Evolutionary conservation across 495 filamentous ascomycete genomes (phyloP), one percentile per base, ranked within the genome.

Genomic region (Tuber brumale): DNA sequence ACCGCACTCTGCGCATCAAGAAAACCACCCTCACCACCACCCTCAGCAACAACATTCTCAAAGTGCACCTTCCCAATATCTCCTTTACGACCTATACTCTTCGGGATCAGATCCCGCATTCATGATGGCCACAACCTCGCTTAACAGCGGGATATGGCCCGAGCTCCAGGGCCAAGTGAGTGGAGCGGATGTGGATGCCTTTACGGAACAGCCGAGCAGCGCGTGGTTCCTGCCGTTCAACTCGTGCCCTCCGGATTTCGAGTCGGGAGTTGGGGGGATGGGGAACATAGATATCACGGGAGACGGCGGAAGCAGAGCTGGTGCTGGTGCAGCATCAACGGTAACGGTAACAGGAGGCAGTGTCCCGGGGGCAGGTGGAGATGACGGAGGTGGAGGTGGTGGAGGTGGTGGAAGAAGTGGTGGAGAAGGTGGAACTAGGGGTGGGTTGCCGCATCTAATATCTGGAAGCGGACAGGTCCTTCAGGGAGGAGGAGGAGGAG

Each of bases 141-240:
- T 83, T 80, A 82, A 71, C 35, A 75, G 27, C 46, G 72, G 75
- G 44, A 51, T 80, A 70, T 82, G 81, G 81, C 51, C 78, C 43
- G 76, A 72, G 48, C 80, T 83, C 70, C 78, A 82, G 61, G 46
- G 77, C 44, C 78, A 66, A 27, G 80, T 78, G 41, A 82, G 41
- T 45, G 75, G 77, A 45, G 48, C 78, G 73, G 81, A 82, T 82
- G 66, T 74, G 39, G 75, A 77, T 82, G 70, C 74, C 41, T 83
- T 82, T 75, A 70, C 75, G 23, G 81, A 83, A 37, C 81, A 81
- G 57, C 73, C 91, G 2, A 93, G 90, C 73, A 89, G 87, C 69
- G 93, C 94, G 37, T 97, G 94, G 94, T 97, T 97, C 84, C 90
- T 97, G 86, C 94, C 94, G 3, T 97, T 97, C 85, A 97, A 97